A percentile compares a stretch with the other conserved stretches of the same genome.
Evolutionary conservation across 345 rosid genomes (phyloP).

Genomic region (Eucalyptus tenuipes): DNA sequence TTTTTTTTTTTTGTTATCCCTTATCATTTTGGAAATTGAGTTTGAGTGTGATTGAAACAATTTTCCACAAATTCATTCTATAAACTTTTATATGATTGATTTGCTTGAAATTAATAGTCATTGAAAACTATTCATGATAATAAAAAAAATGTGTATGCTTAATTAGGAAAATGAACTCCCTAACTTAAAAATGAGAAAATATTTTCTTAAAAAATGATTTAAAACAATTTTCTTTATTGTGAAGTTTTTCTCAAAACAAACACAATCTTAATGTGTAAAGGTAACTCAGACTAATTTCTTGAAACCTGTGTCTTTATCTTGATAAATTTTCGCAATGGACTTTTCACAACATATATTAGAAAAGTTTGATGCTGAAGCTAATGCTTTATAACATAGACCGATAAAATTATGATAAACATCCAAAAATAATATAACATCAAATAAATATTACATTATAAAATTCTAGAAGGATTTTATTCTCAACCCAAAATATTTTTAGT

Average conservation of each 20-base stretch:
- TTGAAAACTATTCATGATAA: no score
- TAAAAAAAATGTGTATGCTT: not conserved
- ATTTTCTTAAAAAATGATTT: no score
- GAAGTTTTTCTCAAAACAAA: not conserved
- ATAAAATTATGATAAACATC: not conserved
- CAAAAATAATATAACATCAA: not conserved
- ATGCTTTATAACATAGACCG: not conserved
- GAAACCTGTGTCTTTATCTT: not conserved
- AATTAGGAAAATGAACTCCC: not conserved
- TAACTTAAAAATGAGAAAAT: not conserved
- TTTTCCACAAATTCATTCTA: no score
- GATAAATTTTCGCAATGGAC: not conserved
- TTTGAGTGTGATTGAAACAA: not conserved
- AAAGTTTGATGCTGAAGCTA: not conserved
- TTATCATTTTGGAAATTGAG: not conserved
- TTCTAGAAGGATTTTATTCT: not conserved
- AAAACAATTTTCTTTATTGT: not conserved
- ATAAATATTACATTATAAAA: not conserved
- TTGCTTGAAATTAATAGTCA: not conserved
- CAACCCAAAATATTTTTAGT: not conserved
- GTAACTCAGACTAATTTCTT: not conserved
- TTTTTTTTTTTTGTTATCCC: not conserved
- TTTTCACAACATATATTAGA: not conserved
- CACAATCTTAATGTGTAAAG: not conserved
- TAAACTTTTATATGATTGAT: no score